Conservation (phyloP, 805 yeast species). For the Ogataea chonburiensis region DNA sequence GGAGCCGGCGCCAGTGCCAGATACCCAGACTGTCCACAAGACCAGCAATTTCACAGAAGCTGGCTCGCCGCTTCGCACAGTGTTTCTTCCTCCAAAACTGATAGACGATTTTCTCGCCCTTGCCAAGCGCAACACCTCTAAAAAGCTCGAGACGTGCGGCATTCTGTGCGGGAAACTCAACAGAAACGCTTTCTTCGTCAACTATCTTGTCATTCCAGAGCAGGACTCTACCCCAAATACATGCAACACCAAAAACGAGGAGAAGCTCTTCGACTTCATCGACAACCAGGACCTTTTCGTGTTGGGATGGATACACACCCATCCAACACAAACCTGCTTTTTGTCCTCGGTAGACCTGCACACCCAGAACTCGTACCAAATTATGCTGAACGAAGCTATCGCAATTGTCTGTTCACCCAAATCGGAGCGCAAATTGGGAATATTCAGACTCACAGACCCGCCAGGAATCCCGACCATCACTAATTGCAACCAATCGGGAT, state of each 20-base stretch:
- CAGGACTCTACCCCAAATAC: constrained; percentile 64
- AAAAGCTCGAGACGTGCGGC: constrained; percentile 63
- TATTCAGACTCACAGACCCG: constrained; percentile 63
- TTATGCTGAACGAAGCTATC: constrained; percentile 67
- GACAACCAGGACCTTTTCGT: constrained; percentile 57
- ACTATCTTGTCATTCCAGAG: constrained; percentile 59
- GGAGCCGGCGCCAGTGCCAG: constrained; percentile 1
- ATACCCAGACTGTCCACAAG: constrained; percentile 31
- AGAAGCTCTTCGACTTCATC: constrained; percentile 51
- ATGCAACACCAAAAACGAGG: constrained; percentile 61
- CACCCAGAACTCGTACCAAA: constrained; percentile 66
- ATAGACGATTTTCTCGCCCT: constrained; percentile 43
- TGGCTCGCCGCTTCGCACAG: constrained; percentile 52
- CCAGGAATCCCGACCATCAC: constrained; percentile 59
- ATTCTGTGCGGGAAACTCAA: constrained; percentile 61
- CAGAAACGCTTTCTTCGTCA: constrained; percentile 61
- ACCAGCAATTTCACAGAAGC: constrained; percentile 49
- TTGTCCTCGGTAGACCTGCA: constrained; percentile 65
- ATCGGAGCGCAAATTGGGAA: constrained; percentile 47
- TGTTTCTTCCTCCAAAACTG: constrained; percentile 49
- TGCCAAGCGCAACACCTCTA: constrained; percentile 48
- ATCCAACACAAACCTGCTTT: constrained; percentile 72
- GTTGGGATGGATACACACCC: constrained; percentile 77
- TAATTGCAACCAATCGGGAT: constrained; percentile 47
- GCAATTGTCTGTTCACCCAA: constrained; percentile 66